Evolutionary conservation across 2,329 filamentous ascomycete genomes (phyloP).

Genomic region (Aspergillus hortae): DNA sequence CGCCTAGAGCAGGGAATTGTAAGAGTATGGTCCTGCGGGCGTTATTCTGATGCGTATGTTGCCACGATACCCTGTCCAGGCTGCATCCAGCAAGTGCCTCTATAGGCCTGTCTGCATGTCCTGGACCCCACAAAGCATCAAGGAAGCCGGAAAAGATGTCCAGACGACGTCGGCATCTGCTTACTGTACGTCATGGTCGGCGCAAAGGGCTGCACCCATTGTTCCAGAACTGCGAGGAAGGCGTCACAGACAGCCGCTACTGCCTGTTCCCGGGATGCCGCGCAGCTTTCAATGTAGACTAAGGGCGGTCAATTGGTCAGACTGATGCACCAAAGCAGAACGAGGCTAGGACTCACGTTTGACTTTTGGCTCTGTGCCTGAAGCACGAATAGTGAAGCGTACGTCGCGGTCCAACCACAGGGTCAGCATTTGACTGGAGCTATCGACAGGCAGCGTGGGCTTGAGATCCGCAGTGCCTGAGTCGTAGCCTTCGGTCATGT

Average conservation of each 20-base stretch:
- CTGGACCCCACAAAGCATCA: neutral
- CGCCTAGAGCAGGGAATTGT: neutral
- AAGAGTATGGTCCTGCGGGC: neutral
- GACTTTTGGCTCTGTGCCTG: constrained; percentile 65
- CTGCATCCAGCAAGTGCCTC: too few species aligned
- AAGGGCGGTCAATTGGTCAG: constrained; percentile 6
- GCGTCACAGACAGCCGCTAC: constrained; percentile 35
- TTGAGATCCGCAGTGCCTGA: constrained; percentile 50
- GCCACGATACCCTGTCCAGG: neutral
- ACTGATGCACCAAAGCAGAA: neutral
- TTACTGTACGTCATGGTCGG: constrained; percentile 36
- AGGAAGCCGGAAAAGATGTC: constrained; percentile 22
- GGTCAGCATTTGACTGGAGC: constrained; percentile 62
- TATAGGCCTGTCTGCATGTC: neutral
- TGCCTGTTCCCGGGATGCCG: constrained; percentile 32
- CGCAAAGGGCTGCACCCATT: constrained; percentile 39
- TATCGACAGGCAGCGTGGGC: constrained; percentile 55
- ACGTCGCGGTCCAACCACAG: constrained; percentile 53
- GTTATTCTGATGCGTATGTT: neutral
- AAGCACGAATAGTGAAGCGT: constrained; percentile 58
- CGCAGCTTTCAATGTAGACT: constrained; percentile 44
- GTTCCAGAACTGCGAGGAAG: constrained; percentile 33
- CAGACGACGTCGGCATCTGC: constrained; percentile 37
- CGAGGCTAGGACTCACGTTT: constrained; percentile 46
- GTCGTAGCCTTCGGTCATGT: constrained; percentile 60